Conservation (phyloP, 139 green algal species). For the Volvox africanus region DNA sequence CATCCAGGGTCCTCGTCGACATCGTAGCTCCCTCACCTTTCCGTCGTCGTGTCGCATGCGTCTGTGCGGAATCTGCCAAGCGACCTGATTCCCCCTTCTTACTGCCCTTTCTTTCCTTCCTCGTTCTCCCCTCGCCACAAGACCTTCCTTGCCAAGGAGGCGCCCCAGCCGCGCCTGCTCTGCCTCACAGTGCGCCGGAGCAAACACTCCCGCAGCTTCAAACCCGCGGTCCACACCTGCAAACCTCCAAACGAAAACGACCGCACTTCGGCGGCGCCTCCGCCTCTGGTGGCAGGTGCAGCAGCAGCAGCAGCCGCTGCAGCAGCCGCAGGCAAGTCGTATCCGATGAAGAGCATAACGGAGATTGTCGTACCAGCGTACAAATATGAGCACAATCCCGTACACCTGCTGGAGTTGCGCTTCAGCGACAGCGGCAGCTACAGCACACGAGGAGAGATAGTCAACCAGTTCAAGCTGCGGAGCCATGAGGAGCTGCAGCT, state of each 20-base stretch:
- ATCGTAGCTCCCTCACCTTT: too few species aligned
- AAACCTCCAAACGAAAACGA: neutral
- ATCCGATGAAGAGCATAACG: constrained; percentile 26
- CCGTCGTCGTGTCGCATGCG: too few species aligned
- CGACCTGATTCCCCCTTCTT: too few species aligned
- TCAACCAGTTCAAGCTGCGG: constrained; percentile 19
- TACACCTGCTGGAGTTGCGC: constrained; percentile 13
- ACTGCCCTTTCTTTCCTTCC: too few species aligned
- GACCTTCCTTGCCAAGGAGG: constrained; percentile 48
- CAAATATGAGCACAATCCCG: constrained; percentile 32
- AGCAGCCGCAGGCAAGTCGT: neutral
- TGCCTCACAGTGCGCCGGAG: constrained; percentile 48
- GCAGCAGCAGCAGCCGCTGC: neutral
- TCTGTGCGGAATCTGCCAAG: too few species aligned
- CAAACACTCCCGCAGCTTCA: constrained; percentile 38
- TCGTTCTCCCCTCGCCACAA: neutral
- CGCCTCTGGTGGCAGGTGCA: neutral
- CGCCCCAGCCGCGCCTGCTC: constrained; percentile 41
- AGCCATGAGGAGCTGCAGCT: constrained; percentile 22
- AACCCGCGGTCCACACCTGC: constrained; percentile 36
- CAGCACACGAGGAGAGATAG: neutral
- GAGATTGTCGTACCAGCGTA: constrained; percentile 29
- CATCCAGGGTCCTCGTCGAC: too few species aligned
- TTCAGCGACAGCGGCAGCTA: constrained; percentile 34
- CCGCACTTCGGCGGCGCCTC: neutral